phyloP scores from a whole-genome alignment of 2,329 filamentous ascomycete genomes.

The Hymenoscyphus albidus region DNA sequence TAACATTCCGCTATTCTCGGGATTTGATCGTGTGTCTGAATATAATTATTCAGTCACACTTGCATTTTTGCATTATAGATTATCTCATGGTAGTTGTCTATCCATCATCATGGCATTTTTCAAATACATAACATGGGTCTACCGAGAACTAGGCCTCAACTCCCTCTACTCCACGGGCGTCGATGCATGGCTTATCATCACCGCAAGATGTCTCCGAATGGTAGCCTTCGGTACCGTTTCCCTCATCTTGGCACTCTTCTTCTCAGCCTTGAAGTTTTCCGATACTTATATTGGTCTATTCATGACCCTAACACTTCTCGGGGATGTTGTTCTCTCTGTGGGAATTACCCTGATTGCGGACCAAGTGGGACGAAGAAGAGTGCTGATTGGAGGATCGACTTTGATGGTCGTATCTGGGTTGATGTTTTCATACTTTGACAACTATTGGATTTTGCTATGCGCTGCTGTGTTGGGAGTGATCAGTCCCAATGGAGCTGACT shows the following conservation, averaged over 20 bases:
- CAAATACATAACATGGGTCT: slow-evolving; percentile 26
- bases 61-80: not conserved
- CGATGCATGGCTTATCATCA: slow-evolving; percentile 54
- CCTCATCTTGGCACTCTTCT: slow-evolving; percentile 53
- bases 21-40: not conserved
- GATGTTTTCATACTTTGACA: slow-evolving; percentile 48
- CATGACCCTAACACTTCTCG: slow-evolving; percentile 59
- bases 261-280: slow-evolving; percentile 47
- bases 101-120: slow-evolving; percentile 5
- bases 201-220: slow-evolving; percentile 55
- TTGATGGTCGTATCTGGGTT: slow-evolving; percentile 54
- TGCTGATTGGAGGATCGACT: slow-evolving; percentile 49
- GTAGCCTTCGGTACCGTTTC: slow-evolving; percentile 58
- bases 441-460: slow-evolving; percentile 54
- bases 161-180: slow-evolving; percentile 41
- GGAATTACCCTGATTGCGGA: slow-evolving; percentile 57
- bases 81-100: too few species aligned
- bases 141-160: slow-evolving; percentile 41
- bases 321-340: slow-evolving; percentile 56
- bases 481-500: slow-evolving; percentile 57
- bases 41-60: not conserved
- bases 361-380: slow-evolving; percentile 47
- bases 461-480: slow-evolving; percentile 59
- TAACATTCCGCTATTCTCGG: not conserved
- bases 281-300: slow-evolving; percentile 56